Base-by-base conservation (phyloP, 768 basidiomycete species). In the Rhodocollybia butyracea region DNA sequence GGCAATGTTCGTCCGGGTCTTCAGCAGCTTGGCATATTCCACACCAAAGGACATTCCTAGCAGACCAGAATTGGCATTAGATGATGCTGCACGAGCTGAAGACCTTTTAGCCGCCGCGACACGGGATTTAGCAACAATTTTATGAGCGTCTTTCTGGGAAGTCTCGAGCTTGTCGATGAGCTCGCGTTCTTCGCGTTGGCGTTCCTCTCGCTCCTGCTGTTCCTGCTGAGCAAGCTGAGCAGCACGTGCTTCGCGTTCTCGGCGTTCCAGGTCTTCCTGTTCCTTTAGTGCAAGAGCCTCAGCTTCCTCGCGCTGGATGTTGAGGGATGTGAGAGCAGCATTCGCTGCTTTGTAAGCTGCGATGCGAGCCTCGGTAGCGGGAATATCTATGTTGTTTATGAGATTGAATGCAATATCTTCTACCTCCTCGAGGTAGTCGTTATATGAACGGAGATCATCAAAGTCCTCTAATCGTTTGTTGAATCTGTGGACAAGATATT, bases 331-430 rank as follows among this genome's bases (percentile, higher is more conserved):
- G 24, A 88, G 73, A 0, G 84, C 81, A 1, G 89, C 88, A 64
- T 98, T 98, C 62, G 91, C 87, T 24, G 78, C 80, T 39, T 88
- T 86, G 68, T 91, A 92, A 40, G 79, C 78, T 2, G 81, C 79
- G 59, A 99, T 89, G 19, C 90, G 85, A 6, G 82, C 83, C 73
- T 98, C 94, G 0, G 94, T 98, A 61, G 84, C 77, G 5, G 80
- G 68, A 21, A 93, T 66, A 56, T 97, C 87, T 42, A 95, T 81
- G 27, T 92, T 89, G 60, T 97, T 88, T 54, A 98, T 94, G 31
- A 98, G 85, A 68, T 98, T 98, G 76, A 96, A 98, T 5, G 92
- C 95, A 61, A 98, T 88, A 63, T 97, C 92, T 71, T 99, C 96
- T 2, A 95, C 94, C 68, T 92, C 85, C 70, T 99, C 94, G 11